phyloP scores from a whole-genome alignment of 2,329 filamentous ascomycete species.

The Biscogniauxia marginata region DNA sequence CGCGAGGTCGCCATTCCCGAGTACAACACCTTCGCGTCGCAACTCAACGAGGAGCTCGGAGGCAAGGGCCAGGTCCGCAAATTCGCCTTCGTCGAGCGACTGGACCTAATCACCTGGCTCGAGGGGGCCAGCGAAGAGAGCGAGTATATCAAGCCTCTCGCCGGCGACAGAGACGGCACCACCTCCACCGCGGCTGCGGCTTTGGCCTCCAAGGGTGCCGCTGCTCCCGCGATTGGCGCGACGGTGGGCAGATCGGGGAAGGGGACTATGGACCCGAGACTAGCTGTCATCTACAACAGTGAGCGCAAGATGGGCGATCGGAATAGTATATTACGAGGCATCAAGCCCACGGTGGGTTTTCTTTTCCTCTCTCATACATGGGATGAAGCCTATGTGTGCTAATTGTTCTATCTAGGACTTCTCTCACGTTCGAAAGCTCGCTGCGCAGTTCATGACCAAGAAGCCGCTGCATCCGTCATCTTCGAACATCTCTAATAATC shows the following conservation, averaged over 20 bases:
- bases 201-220: constrained; percentile 39
- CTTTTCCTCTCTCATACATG: background rate
- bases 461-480: constrained; percentile 45
- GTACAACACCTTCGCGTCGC: constrained; percentile 81
- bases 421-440: constrained; percentile 85
- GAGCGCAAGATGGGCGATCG: constrained; percentile 91
- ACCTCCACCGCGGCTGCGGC: constrained; percentile 41
- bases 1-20: constrained; percentile 86
- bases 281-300: constrained; percentile 86
- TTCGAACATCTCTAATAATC: constrained; percentile 39
- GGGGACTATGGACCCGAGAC: constrained; percentile 71
- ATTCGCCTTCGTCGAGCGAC: constrained; percentile 83
- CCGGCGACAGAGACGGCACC: constrained; percentile 58
- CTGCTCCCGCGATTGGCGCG: constrained; percentile 41
- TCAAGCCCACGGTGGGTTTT: constrained; percentile 76
- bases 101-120: constrained; percentile 91
- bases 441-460: constrained; percentile 70
- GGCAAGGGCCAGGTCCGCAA: constrained; percentile 75
- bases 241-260: constrained; percentile 56
- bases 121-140: constrained; percentile 86
- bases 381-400: too few species aligned
- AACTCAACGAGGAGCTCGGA: constrained; percentile 75
- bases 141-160: constrained; percentile 86
- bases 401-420: constrained; percentile 68
- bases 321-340: constrained; percentile 81